Base-by-base conservation (phyloP, 306 rosid species). In the Gastrolobium villosum region DNA sequence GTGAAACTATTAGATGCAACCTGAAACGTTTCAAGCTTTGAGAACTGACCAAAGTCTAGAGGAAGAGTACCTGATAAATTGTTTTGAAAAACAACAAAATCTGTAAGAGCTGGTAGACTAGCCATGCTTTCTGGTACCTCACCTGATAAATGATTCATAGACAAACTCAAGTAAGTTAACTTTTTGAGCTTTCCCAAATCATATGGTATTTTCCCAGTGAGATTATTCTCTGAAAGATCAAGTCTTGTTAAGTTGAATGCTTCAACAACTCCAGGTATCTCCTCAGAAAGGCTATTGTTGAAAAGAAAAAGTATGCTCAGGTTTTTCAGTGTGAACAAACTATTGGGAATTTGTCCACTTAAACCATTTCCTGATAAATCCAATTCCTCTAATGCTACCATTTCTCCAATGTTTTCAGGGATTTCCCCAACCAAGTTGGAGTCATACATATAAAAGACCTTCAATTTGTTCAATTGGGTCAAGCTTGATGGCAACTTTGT, bases 401-500 rank as follows among this genome's bases (percentile, higher is more conserved):
- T 74, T 2, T 91, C 73, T 40, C 91, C 95, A 13, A 91, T 82
- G 39, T 28, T 53, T 13, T 81, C 83, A 0, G 95, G 93, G 70
- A 93, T 84, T 52, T 88, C 86, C 5, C 95, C 95, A 9, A 78
- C n/a, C 81, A 91, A 45, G 45, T 93, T 89, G 4, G 83, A 68
- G 0, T 4, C 3, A 13, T 35, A 7, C 81, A 89, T 82, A 65
- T 57, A 36, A 45, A 93, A 26, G 0, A 0, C 10, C 79, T 78
- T 89, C 88, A 93, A 70, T 56, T 86, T 93, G 37, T 10, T 91
- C 84, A 89, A 73, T 57, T 72, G 40, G 28, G 89, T 85, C 70
- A 83, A 91, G 10, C 9, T 76, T 5, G 78, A 13, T 4, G 92
- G 92, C 34, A 89, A 7, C 31, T 10, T 53, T 5, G 86, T 71